Evolutionary conservation across 2,329 filamentous ascomycete genomes (phyloP).

Genomic region (Alternaria dauci): DNA sequence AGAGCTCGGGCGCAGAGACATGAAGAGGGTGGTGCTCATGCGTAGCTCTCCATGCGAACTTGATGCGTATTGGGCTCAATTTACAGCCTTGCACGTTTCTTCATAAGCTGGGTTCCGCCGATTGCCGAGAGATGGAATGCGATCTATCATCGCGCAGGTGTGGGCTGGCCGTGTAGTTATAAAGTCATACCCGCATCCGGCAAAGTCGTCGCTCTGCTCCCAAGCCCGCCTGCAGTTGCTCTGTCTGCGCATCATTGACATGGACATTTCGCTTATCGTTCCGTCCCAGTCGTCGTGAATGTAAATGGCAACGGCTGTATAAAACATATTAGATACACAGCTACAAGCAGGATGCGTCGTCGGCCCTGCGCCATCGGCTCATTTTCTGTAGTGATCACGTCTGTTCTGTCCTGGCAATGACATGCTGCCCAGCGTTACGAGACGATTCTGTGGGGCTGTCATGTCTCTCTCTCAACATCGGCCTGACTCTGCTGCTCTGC

Average conservation of each 20-base stretch:
- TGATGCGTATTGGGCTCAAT: not conserved
- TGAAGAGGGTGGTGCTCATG: not conserved
- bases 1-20: not conserved
- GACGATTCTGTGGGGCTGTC: not conserved
- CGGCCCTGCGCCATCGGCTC: not conserved
- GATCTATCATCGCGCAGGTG: not conserved
- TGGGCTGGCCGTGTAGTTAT: not conserved
- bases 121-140: not conserved
- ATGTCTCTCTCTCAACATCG: not conserved
- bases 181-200: no score
- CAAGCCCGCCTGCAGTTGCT: not conserved
- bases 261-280: not conserved
- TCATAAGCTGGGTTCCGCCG: not conserved
- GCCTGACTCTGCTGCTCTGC: not conserved
- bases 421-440: not conserved
- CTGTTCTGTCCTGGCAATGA: not conserved
- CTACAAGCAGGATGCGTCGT: not conserved
- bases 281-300: not conserved
- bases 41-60: not conserved
- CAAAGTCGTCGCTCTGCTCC: not conserved
- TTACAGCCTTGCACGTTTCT: not conserved
- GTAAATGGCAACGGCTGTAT: not conserved
- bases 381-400: not conserved
- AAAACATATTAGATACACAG: not conserved
- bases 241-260: not conserved